A percentile compares a stretch with the other conserved stretches of the same genome.
Conservation (phyloP, 1,139 yeast genomes). For the Suhomyces ambrosiae region DNA sequence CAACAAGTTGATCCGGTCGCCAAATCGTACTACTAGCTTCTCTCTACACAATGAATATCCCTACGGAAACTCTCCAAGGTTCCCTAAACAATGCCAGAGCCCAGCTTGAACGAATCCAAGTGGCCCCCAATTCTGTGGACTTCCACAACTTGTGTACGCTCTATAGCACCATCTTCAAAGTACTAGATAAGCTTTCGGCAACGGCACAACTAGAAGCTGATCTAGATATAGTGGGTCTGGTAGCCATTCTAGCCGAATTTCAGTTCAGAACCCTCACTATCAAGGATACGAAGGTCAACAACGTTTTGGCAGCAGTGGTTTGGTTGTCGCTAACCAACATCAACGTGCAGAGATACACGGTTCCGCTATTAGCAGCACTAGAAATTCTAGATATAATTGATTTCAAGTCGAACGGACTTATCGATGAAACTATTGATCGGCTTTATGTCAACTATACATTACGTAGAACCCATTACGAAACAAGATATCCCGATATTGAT, state of each 20-base stretch:
- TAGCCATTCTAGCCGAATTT: too few relatives aligned
- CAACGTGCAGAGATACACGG: slow-evolving; percentile 2
- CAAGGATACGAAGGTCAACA: too few relatives aligned
- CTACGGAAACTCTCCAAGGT: not conserved
- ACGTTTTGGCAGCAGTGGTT: not conserved
- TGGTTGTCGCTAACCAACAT: slow-evolving; percentile 5
- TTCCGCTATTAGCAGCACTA: not conserved
- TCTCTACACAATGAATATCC: not conserved
- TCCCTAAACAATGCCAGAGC: not conserved
- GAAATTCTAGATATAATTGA: not conserved
- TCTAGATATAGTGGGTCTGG: not conserved
- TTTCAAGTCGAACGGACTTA: not conserved
- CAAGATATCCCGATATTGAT: not conserved
- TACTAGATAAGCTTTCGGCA: slow-evolving; percentile 1
- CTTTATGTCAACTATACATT: not conserved
- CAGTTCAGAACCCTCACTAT: too few relatives aligned
- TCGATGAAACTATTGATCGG: not conserved
- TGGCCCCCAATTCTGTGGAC: not conserved
- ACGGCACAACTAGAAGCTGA: not conserved
- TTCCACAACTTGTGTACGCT: not conserved
- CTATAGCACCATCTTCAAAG: slow-evolving; percentile 1
- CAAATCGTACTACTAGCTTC: too few relatives aligned
- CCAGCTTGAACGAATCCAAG: not conserved
- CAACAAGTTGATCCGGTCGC: too few relatives aligned
- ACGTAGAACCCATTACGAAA: not conserved